Conservation (phyloP, 192 early-diverging fungal species). For the Podila clonocystis region DNA sequence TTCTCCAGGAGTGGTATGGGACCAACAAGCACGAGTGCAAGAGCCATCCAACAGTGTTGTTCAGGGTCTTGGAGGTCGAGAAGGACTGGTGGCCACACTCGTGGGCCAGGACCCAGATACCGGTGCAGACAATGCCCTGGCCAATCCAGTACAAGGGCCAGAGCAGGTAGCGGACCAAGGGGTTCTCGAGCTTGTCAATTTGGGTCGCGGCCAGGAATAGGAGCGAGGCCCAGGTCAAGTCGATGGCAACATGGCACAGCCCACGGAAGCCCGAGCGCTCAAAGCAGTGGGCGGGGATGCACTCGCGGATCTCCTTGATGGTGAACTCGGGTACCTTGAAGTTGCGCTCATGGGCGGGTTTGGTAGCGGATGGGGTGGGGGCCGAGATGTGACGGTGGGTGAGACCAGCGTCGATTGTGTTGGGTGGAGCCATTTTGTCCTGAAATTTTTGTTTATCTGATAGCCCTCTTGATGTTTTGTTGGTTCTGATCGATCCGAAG, state of each 20-base stretch:
- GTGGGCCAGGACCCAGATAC: conserved; percentile 90
- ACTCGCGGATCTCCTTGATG: conserved; percentile 91
- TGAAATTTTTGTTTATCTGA: conserved; percentile 3
- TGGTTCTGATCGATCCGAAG: conserved; percentile 10
- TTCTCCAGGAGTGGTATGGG: conserved; percentile 94
- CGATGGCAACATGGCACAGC: conserved; percentile 82
- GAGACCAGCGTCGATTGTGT: conserved; percentile 48
- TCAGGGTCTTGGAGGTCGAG: conserved; percentile 85
- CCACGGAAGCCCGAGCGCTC: conserved; percentile 83
- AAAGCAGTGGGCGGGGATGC: conserved; percentile 94
- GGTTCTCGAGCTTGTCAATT: conserved; percentile 66
- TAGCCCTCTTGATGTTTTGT: neutral
- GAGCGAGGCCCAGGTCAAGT: conserved; percentile 72
- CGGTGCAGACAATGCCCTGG: conserved; percentile 88
- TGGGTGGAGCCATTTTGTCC: conserved; percentile 51
- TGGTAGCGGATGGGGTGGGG: conserved; percentile 12
- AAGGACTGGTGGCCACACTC: conserved; percentile 96
- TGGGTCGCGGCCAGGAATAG: conserved; percentile 75
- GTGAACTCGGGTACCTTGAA: conserved; percentile 78
- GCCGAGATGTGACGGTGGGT: conserved; percentile 35
- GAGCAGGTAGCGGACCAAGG: conserved; percentile 58
- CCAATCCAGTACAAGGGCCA: conserved; percentile 88
- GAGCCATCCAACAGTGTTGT: conserved; percentile 89
- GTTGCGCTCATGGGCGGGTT: conserved; percentile 49
- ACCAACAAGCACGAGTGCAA: conserved; percentile 92